Evolutionary conservation across 2,329 filamentous ascomycete genomes (phyloP), one percentile per base, ranked within the genome.

Genomic region (Cephalotrichum gorgonifer): DNA sequence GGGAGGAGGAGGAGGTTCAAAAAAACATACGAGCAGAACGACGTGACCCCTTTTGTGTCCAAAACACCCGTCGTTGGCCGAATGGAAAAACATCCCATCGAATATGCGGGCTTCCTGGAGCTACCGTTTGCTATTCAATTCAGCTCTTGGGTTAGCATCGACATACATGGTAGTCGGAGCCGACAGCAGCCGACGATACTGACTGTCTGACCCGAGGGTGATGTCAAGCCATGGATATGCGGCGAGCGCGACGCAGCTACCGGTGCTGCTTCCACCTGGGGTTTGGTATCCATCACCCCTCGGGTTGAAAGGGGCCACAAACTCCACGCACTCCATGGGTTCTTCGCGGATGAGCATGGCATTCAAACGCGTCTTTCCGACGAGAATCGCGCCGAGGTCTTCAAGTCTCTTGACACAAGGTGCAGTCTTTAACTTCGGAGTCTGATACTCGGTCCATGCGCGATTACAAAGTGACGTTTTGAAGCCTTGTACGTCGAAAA

Each of bases 311-410:
- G 51, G 48, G 1, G 43, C 49, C 9, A 44, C 44, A 33, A 51
- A 54, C 31, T 56, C 54, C 20, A 55, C 48, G 22, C 39, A 46
- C 25, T 56, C 51, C 12, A 52, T 28, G 4, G 51, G 49, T 44
- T 56, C 53, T 28, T 56, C 49, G 28, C 51, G 44, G 28, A 53
- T 41, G 8, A 54, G 43, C 50, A 56, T 54, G 5, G 54, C 50
- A 6, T 51, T 31, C 3, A 55, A 43, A 28, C 52, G 50, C 20
- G 46, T 17, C 25, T 53, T 52, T 2, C 53, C 54, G 3, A 56
- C 51, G 44, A 55, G 49, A 12, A 30, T 12, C 6, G 28, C 28
- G 28, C 28, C 28, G 6, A 12, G 6, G 28, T 30, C 28, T 6
- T 7, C 12, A 12, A 30, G 28, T 12, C 6, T 12, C 28, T 30